Base-by-base conservation (phyloP, 371 early-diverging fungal species). In the Caulochytrium protostelioides region DNA sequence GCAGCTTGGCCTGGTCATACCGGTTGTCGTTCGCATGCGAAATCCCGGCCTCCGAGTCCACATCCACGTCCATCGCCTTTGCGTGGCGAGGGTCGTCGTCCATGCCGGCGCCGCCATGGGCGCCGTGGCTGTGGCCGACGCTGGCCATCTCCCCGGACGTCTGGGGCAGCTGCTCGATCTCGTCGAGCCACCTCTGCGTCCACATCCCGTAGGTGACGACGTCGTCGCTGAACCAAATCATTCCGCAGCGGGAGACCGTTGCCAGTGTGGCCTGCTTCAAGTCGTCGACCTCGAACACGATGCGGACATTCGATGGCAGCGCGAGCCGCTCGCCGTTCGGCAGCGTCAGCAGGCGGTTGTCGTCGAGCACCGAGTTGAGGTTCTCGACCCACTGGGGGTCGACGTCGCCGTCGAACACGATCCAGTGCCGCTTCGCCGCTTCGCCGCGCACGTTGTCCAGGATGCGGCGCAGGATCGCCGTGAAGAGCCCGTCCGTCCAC, bases 321-420 rank as follows among this genome's bases (percentile, higher is more conserved):
- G 76, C 74, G 47, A 98, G 64, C 42, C 97, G 85, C 67, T 98
- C 99, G 46, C 99, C 99, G 49, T 94, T 97, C 9, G 92, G 95
- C 42, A 98, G 48, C 1, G 98, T 97, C 38, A 98, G 57, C 36
- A 91, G 54, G 43, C 78, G 76, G 60, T 97, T 95, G 59, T 97
- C 97, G 46, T 95, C 97, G 25, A 97, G 64, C 3, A 97, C 94
- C 30, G 65, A 79, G 62, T 97, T 97, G 47, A 98, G 74, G 54
- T 97, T 97, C 57, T 98, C 99, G 27, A 97, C 92, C 99, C 99
- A 98, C 48, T 90, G 90, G 12, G 98, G 95, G 61, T 97, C 95
- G 21, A 97, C 89, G 62, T 91, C 95, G 46, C 98, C 95, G 57
- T 97, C 99, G 58, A 97, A 98, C 21, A 98, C 75, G 43, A 98